Evolutionary conservation across 2,329 filamentous ascomycete species (phyloP), one percentile per base, ranked within the genome.

Genomic region (Paecilomyces fulvus): DNA sequence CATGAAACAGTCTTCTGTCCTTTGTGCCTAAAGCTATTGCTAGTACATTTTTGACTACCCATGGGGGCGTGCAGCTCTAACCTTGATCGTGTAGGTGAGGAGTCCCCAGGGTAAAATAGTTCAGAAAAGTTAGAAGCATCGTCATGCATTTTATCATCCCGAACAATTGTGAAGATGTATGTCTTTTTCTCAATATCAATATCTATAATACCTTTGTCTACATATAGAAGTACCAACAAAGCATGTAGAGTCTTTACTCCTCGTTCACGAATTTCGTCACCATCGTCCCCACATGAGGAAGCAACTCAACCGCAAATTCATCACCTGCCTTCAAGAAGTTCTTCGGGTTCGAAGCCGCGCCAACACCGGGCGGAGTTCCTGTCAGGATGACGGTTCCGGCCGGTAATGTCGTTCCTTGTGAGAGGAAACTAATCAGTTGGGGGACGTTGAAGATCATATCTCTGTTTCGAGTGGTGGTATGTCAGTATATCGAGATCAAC

Each of bases 371-470:
- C 0, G 75, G 75, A 1, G 75, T 77, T 3, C 75, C 75, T 0
- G 75, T 77, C 25, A 77, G 58, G 52, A 77, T 75, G 48, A 76
- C 67, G 0, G 75, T 77, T 9, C 75, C 75, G 1, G 71, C 67
- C 1, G 69, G 68, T 5, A 77, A 61, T 2, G 74, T 77, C 5
- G 72, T 77, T 5, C 74, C 74, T 57, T 74, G 73, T 1, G 68
- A 71, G 25, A 74, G 62, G 59, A 71, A 73, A 58, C 64, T 70
- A 54, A 79, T 63, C 33, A 72, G 70, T 56, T 77, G 68, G 0
- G 77, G 72, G 10, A 84, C 74, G 21, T 67, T 74, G 64, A 83
- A 83, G 56, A 83, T 82, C 23, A 83, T 68, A 37, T 83, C 80
- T 30, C 78, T 82, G 59, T n/a, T 30, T 56, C 9, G 21, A 23